Evolutionary conservation across 148 eudicot species (phyloP), one percentile per base, ranked within the genome.

Genomic region (Nepenthes gracilis): DNA sequence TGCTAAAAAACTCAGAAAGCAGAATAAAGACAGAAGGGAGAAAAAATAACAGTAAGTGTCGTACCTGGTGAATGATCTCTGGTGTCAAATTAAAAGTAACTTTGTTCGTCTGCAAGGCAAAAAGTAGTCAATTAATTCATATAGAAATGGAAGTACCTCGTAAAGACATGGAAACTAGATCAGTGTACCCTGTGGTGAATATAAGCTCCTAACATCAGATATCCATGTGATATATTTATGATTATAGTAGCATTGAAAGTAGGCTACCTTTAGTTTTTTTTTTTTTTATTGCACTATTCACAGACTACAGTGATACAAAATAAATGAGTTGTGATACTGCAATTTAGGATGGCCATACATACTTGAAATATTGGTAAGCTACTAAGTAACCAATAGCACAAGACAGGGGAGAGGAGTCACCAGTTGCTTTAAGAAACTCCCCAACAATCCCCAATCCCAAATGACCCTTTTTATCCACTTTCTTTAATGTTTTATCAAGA

Each of bases 11-110:
- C 23, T 23, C 23, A 23, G 23, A 23, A 23, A 23, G 23, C 0
- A 23, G 0, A 23, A 23, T 23, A 23, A 23, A 23, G 23, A 23
- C 23, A 23, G 23, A 23, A 23, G 23, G 23, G 23, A 23, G 23
- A 23, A 23, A 23, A 35, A 32, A 43, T 33, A 35, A 14, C 55
- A 12, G 9, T 23, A 72, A 38, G 13, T 51, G 62, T 9, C 48
- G 47, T 79, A 84, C 98, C 98, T 93, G 98, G 72, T 82, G 96
- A 74, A 93, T 88, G 68, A 93, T 84, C 76, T 93, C 98, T 32
- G 94, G 95, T 10, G 98, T 83, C 86, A 93, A 75, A 76, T 73
- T 85, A 71, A 83, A 88, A 10, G 94, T 93, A 56, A 93, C 98
- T 75, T 83, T 83, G 80, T 93, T 93, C 13, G 98, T 72, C 98